phyloP scores from a whole-genome alignment of 140 eudicot species.

The Bidens hawaiensis region DNA sequence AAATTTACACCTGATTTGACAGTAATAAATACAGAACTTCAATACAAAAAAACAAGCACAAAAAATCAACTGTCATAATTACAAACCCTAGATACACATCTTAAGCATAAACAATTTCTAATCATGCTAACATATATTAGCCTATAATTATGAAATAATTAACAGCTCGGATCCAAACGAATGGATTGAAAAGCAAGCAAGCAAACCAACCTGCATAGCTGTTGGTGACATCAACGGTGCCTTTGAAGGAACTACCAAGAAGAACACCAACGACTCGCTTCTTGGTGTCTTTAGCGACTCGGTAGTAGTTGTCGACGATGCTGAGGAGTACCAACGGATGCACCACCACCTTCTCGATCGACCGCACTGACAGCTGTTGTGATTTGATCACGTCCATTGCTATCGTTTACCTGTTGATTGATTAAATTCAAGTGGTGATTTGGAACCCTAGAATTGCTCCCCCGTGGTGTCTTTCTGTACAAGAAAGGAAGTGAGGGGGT shows the following conservation, averaged over 20 bases:
- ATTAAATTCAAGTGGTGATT: no score
- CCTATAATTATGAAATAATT: no score
- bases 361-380: constrained; percentile 67
- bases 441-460: no score
- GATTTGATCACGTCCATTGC: constrained; percentile 87
- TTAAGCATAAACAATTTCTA: background rate
- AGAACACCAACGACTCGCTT: constrained; percentile 94
- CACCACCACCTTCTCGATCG: constrained; percentile 87
- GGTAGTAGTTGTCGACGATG: constrained; percentile 89
- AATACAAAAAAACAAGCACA: background rate
- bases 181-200: background rate
- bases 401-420: no score
- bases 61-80: background rate
- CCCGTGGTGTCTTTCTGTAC: no score
- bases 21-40: background rate
- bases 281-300: constrained; percentile 88
- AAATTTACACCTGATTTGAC: background rate
- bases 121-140: background rate
- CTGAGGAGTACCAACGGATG: constrained; percentile 88
- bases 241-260: constrained; percentile 74
- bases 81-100: background rate
- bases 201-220: constrained; percentile 97
- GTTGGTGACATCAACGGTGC: constrained; percentile 88
- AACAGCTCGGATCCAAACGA: constrained; percentile 26
- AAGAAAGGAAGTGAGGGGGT: no score